Percentiles rank a stretch among this genome's conserved stretches.
Conservation (phyloP, 768 basidiomycete species). For the Termitomyces sp. region DNA sequence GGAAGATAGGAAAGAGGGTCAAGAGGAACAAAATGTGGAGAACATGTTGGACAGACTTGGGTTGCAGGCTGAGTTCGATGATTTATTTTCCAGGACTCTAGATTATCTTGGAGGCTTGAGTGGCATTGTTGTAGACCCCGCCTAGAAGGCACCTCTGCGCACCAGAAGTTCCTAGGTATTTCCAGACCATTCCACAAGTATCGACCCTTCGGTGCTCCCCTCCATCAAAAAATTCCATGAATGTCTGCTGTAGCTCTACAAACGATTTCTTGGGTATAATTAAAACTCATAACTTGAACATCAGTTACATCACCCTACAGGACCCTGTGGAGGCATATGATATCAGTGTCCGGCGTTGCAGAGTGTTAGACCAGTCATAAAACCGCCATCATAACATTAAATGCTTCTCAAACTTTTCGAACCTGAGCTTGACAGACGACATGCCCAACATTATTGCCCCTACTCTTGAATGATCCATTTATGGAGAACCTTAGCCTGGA, state of each 20-base stretch:
- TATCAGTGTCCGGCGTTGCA: neutral
- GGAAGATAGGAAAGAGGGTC: constrained; percentile 23
- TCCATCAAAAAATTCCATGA: neutral
- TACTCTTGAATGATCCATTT: too few species aligned
- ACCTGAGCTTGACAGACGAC: too few species aligned
- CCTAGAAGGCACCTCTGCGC: neutral
- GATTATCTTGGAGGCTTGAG: constrained; percentile 52
- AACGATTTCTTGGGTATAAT: neutral
- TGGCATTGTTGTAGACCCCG: neutral
- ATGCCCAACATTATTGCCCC: too few species aligned
- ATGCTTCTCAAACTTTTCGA: neutral
- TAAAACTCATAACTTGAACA: too few species aligned
- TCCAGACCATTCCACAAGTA: neutral
- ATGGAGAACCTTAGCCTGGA: too few species aligned
- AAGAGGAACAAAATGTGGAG: constrained; percentile 34
- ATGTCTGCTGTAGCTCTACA: neutral
- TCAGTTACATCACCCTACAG: neutral
- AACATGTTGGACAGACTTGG: constrained; percentile 48
- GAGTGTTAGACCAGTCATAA: neutral
- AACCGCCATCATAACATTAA: neutral
- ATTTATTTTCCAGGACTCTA: constrained; percentile 62
- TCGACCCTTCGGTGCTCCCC: neutral
- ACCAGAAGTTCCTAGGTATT: neutral
- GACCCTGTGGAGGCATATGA: neutral
- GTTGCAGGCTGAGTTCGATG: constrained; percentile 60